Base-by-base conservation (phyloP, 75 land plant species). In the Azolla pinnata region DNA sequence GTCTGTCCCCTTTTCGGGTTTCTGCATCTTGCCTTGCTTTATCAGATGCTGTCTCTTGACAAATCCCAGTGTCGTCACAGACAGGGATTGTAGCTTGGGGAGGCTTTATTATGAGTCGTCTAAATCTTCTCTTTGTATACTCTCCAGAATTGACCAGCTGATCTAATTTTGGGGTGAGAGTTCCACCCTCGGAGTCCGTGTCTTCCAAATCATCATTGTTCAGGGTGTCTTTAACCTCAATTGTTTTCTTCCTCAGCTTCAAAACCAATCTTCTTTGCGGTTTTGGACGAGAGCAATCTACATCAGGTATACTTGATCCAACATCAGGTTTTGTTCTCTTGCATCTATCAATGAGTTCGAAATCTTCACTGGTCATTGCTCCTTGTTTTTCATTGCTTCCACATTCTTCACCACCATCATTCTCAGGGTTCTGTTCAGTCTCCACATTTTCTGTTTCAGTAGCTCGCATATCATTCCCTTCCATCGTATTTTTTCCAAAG, bases 211-310 rank as follows among this genome's bases (percentile, higher is more conserved):
- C 49, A 14, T 4, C 49, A 18, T 46, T 46, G 14, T 46, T 46
- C 2, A 17, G 2, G 14, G 49, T 3, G 4, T 2, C 10, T 14
- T 2, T 2, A 14, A 17, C 21, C 3, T 46, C 49, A 46, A 23
- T 46, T 23, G n/a, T 24, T 10, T 23, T 25, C 1, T 52, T 52
- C 4, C 54, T 75, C 25, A 88, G 69, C 57, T 80, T 85, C 44
- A 88, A 60, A 16, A 88, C 69, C 57, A 88, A 59, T 54, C 72
- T 79, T 51, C 73, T 77, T 44, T 72, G 77, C 30, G 60, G 78
- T 62, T 68, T 73, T 32, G 34, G 40, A 16, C 72, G 69, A 62
- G 69, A 24, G 1, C 24, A 26, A 23, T 26, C 54, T 25, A 23
- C 1, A 2, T 52, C 54, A 4, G 28, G 29, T 52, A 27, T 4